Evolutionary conservation across 2,329 filamentous ascomycete genomes (phyloP).

Genomic region (Neonectria punicea): DNA sequence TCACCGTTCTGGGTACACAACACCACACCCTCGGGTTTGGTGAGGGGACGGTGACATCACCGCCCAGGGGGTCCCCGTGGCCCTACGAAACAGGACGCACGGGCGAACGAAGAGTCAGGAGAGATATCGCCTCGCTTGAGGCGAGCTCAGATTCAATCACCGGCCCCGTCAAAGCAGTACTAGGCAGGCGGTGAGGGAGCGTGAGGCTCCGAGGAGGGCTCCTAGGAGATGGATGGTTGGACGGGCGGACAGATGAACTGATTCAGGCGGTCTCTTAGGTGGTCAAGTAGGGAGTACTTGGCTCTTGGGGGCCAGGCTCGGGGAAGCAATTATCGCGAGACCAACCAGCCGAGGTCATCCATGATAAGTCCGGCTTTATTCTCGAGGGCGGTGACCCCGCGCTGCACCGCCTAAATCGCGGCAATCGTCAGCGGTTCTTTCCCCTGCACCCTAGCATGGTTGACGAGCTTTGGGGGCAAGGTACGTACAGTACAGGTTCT

Average conservation of each 20-base stretch:
- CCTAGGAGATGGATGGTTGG: conserved; percentile 16
- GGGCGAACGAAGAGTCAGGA: conserved; percentile 18
- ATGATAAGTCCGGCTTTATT: conserved; percentile 45
- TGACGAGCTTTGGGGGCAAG: conserved; percentile 5
- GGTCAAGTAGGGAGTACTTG: conserved; percentile 8
- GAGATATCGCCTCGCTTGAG: conserved; percentile 9
- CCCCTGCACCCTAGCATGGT: conserved; percentile 7
- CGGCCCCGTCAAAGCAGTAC: conserved; percentile 1
- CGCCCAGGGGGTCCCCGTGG: conserved; percentile 33
- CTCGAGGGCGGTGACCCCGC: conserved; percentile 47
- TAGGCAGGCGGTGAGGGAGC: conserved; percentile 17
- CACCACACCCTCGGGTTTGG: conserved; percentile 37
- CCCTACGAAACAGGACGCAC: conserved; percentile 25
- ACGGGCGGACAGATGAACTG: conserved; percentile 6
- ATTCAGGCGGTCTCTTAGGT: background rate
- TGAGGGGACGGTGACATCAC: conserved; percentile 42
- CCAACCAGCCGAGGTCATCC: conserved; percentile 32
- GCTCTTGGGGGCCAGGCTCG: conserved; percentile 6
- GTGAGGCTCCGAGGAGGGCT: background rate
- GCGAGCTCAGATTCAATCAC: conserved; percentile 8
- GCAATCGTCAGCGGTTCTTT: conserved; percentile 23
- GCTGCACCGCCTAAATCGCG: conserved; percentile 34
- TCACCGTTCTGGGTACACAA: conserved; percentile 25
- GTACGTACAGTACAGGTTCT: background rate
- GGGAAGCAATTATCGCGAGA: conserved; percentile 13